These are phyloP conservation scores for Starmerella apis DNA, from an alignment of 805 yeast species.

Conservation along the genomic window DNA sequence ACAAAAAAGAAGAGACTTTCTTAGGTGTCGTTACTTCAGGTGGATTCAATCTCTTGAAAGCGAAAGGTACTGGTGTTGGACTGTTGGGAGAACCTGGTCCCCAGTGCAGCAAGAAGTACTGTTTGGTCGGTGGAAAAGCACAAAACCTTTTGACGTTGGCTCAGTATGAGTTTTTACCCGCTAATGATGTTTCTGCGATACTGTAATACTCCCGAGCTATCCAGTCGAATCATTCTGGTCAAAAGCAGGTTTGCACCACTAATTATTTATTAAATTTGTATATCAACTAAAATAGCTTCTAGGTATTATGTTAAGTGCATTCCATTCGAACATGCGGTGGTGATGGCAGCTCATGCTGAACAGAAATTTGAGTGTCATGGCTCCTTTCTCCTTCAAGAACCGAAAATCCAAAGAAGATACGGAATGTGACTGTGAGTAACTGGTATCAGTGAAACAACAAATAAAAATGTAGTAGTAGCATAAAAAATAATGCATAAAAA, in stretches of 20 bases:
- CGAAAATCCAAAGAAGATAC: too few species aligned
- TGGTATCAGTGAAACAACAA: background rate
- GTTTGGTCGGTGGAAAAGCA: background rate
- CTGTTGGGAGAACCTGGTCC: background rate
- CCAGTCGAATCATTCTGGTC: too few species aligned
- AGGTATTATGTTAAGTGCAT: too few species aligned
- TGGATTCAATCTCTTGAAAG: background rate
- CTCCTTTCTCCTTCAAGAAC: too few species aligned
- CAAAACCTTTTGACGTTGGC: background rate
- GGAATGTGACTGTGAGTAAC: too few species aligned
- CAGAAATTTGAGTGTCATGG: too few species aligned
- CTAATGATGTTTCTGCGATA: background rate
- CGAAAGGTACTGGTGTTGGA: background rate
- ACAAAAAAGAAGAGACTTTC: too few species aligned
- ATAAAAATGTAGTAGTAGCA: background rate
- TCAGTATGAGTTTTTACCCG: background rate
- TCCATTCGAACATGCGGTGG: too few species aligned
- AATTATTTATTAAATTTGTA: background rate
- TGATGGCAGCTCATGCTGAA: too few species aligned
- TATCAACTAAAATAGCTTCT: too few species aligned
- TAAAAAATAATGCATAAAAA: slow-evolving; percentile 7
- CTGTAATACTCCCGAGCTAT: too few species aligned
- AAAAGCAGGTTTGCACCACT: too few species aligned
- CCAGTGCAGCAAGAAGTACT: background rate
- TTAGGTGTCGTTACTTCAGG: background rate